These are phyloP conservation scores for Melaleuca quinquenervia DNA, from an alignment of 345 rosid genomes.

Conservation along the genomic window DNA sequence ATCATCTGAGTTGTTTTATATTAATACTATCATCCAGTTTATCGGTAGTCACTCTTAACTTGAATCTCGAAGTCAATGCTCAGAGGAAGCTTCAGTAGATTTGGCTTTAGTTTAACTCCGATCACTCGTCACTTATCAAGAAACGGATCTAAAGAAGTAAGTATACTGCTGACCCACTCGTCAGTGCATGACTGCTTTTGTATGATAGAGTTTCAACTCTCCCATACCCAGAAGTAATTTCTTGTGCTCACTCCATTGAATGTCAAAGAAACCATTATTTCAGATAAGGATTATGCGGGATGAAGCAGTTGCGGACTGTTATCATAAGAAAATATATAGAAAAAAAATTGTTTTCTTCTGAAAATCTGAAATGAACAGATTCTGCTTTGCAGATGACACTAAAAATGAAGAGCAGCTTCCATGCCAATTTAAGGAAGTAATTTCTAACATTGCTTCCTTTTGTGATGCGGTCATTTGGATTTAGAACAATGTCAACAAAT, in stretches of 20 bases:
- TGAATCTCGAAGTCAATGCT: neutral
- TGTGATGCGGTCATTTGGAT: neutral
- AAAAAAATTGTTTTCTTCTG: neutral
- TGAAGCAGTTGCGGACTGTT: neutral
- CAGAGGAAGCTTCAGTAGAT: neutral
- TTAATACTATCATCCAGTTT: neutral
- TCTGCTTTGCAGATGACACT: neutral
- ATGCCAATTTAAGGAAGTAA: neutral
- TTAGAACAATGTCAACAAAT: neutral
- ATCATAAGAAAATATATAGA: neutral
- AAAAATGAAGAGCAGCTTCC: neutral
- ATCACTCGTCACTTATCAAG: neutral
- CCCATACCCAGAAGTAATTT: too few relatives aligned
- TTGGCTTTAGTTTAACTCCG: neutral
- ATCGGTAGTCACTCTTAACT: neutral
- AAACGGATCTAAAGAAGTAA: neutral
- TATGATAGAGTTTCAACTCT: neutral
- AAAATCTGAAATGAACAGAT: neutral
- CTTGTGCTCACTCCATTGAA: too few relatives aligned
- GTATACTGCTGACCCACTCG: neutral
- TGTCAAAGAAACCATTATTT: neutral
- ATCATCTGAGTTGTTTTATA: neutral
- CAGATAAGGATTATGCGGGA: neutral
- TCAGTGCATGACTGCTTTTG: neutral
- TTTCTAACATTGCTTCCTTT: neutral